Conservation (phyloP, 2,329 filamentous ascomycete species). For the Trichoderma harzianum region DNA sequence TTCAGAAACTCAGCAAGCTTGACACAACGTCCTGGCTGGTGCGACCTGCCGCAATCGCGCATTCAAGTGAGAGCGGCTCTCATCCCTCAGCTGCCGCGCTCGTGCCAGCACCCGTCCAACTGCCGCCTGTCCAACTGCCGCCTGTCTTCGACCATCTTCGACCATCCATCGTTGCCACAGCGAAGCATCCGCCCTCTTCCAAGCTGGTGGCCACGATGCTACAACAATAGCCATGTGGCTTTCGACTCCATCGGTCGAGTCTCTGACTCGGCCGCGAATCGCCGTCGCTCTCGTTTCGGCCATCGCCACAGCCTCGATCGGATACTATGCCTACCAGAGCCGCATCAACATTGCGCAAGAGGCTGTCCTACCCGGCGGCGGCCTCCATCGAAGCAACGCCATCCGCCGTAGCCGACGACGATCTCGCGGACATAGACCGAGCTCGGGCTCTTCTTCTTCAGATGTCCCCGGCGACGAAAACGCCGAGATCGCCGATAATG, state of each 20-base stretch:
- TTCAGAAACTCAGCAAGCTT: not conserved
- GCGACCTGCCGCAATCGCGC: not conserved
- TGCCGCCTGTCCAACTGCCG: not conserved
- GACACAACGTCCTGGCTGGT: not conserved
- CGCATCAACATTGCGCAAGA: constrained; percentile 26
- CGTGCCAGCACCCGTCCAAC: not conserved
- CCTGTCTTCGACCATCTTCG: not conserved
- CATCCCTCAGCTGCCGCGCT: not conserved
- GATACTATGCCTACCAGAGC: constrained; percentile 56
- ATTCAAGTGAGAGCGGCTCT: not conserved
- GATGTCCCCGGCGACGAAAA: constrained; percentile 47
- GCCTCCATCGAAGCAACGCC: constrained; percentile 65
- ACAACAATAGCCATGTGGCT: constrained; percentile 43
- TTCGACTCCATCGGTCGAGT: constrained; percentile 50
- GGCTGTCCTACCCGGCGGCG: constrained; percentile 27
- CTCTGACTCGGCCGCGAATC: constrained; percentile 52
- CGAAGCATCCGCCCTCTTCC: not conserved
- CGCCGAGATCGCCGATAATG: constrained; percentile 21
- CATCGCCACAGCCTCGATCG: constrained; percentile 53
- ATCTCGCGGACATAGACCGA: constrained; percentile 34
- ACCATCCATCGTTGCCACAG: not conserved
- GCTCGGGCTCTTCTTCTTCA: constrained; percentile 42
- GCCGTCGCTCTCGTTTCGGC: constrained; percentile 55
- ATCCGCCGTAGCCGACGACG: constrained; percentile 51
- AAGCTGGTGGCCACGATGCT: constrained; percentile 31